Percentiles rank a stretch among this genome's conserved stretches.
phyloP scores from a whole-genome alignment of 352 stramenopile species.

The Phytophthora syringae region DNA sequence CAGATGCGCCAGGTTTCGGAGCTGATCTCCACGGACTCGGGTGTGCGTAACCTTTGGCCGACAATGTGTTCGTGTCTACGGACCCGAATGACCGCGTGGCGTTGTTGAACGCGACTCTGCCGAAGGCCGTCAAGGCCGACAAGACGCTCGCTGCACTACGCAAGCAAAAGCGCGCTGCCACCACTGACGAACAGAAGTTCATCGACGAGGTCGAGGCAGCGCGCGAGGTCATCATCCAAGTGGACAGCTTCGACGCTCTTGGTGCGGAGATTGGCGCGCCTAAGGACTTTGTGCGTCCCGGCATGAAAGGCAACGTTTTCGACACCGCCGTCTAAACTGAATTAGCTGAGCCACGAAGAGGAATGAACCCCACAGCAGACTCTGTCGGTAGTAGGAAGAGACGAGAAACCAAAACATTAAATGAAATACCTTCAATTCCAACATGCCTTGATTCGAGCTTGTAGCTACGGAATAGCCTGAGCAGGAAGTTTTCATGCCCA shows the following conservation, averaged over 20 bases:
- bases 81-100: conserved; percentile 70
- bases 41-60: conserved; percentile 71
- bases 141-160: conserved; percentile 91
- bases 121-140: conserved; percentile 93
- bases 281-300: conserved; percentile 92
- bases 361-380: conserved; percentile 12
- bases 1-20: conserved; percentile 77
- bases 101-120: conserved; percentile 76
- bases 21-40: conserved; percentile 76
- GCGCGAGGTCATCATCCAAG: conserved; percentile 97
- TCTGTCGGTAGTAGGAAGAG: conserved; percentile 12
- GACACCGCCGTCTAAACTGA: conserved; percentile 22
- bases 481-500: no score
- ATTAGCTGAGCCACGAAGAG: conserved; percentile 3
- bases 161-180: conserved; percentile 95
- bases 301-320: conserved; percentile 69
- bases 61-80: conserved; percentile 82
- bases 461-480: no score
- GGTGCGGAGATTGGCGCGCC: conserved; percentile 82
- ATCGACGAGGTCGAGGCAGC: conserved; percentile 96
- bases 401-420: conserved; percentile 1
- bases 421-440: no score
- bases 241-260: conserved; percentile 92
- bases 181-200: conserved; percentile 92
- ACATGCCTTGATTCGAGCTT: no score